Base-by-base conservation (phyloP, 176 grass and related monocot genomes). In the Elymus sibiricus region DNA sequence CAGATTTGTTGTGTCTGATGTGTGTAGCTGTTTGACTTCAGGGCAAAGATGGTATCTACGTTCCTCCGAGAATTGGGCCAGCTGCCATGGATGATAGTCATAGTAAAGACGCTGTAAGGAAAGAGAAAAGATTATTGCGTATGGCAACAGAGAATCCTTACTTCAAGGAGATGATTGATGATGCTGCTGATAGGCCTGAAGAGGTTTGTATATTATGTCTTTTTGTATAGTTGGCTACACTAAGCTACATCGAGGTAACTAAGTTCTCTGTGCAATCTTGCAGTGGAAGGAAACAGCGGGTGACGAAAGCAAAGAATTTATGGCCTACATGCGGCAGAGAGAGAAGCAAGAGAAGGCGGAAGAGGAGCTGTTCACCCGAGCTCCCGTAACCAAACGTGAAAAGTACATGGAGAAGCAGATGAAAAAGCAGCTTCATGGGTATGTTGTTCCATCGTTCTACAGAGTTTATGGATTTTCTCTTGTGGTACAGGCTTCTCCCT, bases 251-350 rank as follows among this genome's bases (percentile, higher is more conserved):
- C 64, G 22, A 22, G 37, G 37, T 64, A 43, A 83, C 68, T 78
- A 58, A 78, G 29, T 28, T 63, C 13, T 71, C 26, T 69, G n/a
- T 53, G 46, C 15, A 31, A 71, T n/a, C 28, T 85, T 79, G 49
- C 88, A 94, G 94, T 90, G 87, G 85, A 96, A 88, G 83, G 94
- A 97, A 89, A 93, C 37, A 14, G 64, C 77, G 22, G 97, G 94
- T 7, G 90, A 93, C 69, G 97, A 94, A 88, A 99, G 97, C 86
- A 99, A 47, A 90, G 94, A 94, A 60, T 88, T 93, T 79, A 28
- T 82, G 1, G 83, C 31, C 62, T 97, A 99, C 77, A 87, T 79
- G 74, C 77, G 88, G 77, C 93, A 94, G 85, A 88, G 84, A 88
- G 97, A 93, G 56, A 55, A 79, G 49, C 87, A 83, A 59, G 90